Base-by-base conservation (phyloP, 495 filamentous ascomycete genomes). In the Annulohypoxylon stygium region DNA sequence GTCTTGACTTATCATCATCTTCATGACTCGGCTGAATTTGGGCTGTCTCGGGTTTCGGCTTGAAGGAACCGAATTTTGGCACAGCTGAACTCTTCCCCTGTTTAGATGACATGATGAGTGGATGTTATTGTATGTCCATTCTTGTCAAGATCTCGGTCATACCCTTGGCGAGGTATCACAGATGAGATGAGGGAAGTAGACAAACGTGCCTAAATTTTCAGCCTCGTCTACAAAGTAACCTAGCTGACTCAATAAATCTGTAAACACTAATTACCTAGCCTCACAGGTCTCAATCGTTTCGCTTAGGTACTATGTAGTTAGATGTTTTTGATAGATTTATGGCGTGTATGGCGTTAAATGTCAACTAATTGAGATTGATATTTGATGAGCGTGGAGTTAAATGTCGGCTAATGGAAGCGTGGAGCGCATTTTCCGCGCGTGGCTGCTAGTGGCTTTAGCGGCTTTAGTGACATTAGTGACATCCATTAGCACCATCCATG, bases 21-120 rank as follows among this genome's bases (percentile, higher is more conserved):
- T 54, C 68, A 23, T 75, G 61, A 55, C 79, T 60, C 18, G 20
- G 60, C 60, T 33, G 36, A 16, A 62, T 12, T 37, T 76, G 65
- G 66, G 78, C 58, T 12, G 76, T 55, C 48, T 80, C 66, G 61
- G 77, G 66, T 53, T 86, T 87, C 39, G 87, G 85, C 69, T 86
- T 90, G 84, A 92, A 93, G 68, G 91, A 93, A 48, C 83, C 83
- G 70, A 93, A 93, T 48, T 87, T 91, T 34, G 91, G 91, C 61
- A 91, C 81, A 18, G 82, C 61, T 30, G 76, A 79, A 20, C 59
- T 77, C 65, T 78, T 79, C 34, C 74, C 62, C 36, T 79, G 75
- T 61, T 76, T 77, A 37, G 73, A 77, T 53, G 78, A 65, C 80
- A 81, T 82, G 63, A 51, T 47, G 69, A 45, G n/a, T 20, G 39